Percentiles rank a stretch among this genome's conserved stretches.
Conservation (phyloP, 768 basidiomycete species). For the Mycena galericulata region DNA sequence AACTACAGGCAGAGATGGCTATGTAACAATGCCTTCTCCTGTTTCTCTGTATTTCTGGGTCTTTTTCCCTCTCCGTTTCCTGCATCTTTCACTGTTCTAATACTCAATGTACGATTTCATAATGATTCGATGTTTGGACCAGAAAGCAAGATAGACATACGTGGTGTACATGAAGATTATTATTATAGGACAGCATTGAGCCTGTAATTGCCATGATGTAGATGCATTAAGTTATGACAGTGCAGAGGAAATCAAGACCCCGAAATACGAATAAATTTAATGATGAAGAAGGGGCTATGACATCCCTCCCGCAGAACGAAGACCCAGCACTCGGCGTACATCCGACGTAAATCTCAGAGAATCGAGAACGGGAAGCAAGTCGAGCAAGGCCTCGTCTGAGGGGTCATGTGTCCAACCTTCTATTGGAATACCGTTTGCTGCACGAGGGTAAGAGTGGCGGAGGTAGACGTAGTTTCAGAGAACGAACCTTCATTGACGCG, state of each 20-base stretch:
- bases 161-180: conserved; percentile 39
- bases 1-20: conserved; percentile 88
- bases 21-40: conserved; percentile 62
- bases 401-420: conserved; percentile 99
- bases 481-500: conserved; percentile 89
- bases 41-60: conserved; percentile 30
- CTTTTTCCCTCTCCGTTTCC: conserved; percentile 26
- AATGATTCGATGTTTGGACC: conserved; percentile 38
- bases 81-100: conserved; percentile 34
- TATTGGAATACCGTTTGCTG: conserved; percentile 98
- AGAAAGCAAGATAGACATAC: conserved; percentile 36
- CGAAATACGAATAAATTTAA: conserved; percentile 44
- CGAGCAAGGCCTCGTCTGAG: conserved; percentile 94
- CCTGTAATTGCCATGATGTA: conserved; percentile 47
- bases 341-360: conserved; percentile 96
- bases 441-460: conserved; percentile 12
- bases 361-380: conserved; percentile 95
- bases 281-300: conserved; percentile 42
- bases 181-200: conserved; percentile 25
- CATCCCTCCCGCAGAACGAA: conserved; percentile 58
- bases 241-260: conserved; percentile 40
- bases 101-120: conserved; percentile 42
- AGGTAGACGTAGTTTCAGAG: conserved; percentile 9
- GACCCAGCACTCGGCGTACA: conserved; percentile 90
- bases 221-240: conserved; percentile 42